Base-by-base conservation (phyloP, 2,329 filamentous ascomycete genomes). In the Periconia sp. region DNA sequence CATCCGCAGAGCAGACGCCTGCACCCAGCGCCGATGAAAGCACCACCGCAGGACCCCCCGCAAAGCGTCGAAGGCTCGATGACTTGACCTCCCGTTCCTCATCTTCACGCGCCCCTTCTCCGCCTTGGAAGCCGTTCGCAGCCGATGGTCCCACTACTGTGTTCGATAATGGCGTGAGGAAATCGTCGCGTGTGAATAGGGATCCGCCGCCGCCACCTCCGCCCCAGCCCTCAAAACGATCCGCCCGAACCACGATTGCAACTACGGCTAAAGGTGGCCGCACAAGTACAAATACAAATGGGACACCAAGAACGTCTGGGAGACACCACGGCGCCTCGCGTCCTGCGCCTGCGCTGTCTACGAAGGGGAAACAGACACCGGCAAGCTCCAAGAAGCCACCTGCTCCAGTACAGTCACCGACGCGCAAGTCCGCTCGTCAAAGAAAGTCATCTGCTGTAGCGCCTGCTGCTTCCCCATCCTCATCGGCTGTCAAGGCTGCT, bases 111-210 rank as follows among this genome's bases (percentile, higher is more conserved):
- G 77, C 79, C 49, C 81, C 82, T 55, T 97, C 93, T 58, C 94
- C 94, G 60, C 94, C 94, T 19, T 99, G 94, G 94, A 97, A 94
- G 78, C 90, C 86, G 67, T 83, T 90, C 58, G 83, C 83, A 54
- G 91, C 89, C 41, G 90, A 96, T 27, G 94, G 94, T 0, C 94
- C 94, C 19, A 94, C 93, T 3, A 89, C 90, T 0, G 92, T 95
- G 70, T 83, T 89, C 44, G 80, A 84, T 69, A 81, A 84, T 68
- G 85, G 85, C 40, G 80, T 80, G 60, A 78, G 85, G 55, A 85
- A 83, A 71, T 87, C 85, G 43, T 82, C 83, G 46, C 77, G 85
- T 62, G 82, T 83, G 49, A 83, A 81, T 63, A 64, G 58, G 44
- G 69, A 72, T 1, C 53, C 64, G 18, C 61, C 70, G 18, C 67